Percentiles rank a stretch among this genome's conserved stretches.
These are phyloP conservation scores for Endotrypanum monterogeii DNA, from an alignment of 208 protist species.

Conservation along the genomic window DNA sequence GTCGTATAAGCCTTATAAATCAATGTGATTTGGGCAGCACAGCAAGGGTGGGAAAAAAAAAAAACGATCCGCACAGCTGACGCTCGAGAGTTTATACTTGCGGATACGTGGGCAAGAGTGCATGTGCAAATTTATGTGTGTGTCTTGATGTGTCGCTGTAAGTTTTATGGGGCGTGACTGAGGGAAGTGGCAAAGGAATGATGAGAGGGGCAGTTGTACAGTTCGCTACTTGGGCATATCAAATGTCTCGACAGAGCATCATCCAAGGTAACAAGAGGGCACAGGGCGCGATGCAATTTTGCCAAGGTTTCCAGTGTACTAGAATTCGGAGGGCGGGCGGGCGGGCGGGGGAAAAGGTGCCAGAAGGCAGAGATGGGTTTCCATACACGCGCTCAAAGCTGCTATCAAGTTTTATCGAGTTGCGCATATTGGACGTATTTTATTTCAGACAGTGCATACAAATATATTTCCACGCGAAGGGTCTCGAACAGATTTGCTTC, in stretches of 20 bases:
- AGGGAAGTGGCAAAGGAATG: no score
- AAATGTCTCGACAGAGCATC: background rate
- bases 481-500: background rate
- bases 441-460: constrained; percentile 3
- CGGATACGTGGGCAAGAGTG: background rate
- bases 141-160: background rate
- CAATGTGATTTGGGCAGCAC: background rate
- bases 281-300: background rate
- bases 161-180: background rate
- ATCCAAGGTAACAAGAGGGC: background rate
- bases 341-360: background rate
- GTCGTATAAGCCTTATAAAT: background rate
- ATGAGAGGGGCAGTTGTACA: background rate
- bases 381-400: background rate
- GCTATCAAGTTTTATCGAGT: background rate
- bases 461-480: background rate
- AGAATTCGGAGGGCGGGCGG: background rate
- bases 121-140: background rate
- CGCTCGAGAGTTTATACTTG: background rate
- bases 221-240: background rate
- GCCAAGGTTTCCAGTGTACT: background rate
- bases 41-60: background rate
- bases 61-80: background rate
- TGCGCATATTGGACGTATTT: background rate
- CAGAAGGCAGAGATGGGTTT: background rate